Evolutionary conservation across 495 filamentous ascomycete species (phyloP).

Genomic region (Penicillium ochrochloron): DNA sequence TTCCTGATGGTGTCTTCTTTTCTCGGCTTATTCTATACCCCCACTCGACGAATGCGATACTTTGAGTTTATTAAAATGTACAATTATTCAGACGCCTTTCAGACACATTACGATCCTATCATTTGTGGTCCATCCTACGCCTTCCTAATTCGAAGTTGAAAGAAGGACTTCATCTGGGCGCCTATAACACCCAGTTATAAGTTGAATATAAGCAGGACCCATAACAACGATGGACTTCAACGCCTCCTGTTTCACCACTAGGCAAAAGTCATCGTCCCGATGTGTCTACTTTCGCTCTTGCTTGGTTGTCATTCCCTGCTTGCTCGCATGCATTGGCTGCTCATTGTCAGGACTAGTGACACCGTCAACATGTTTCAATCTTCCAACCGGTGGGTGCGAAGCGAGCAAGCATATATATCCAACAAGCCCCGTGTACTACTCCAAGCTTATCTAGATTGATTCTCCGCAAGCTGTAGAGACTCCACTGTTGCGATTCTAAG

Average conservation of each 20-base stretch:
- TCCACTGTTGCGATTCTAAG: too few relatives aligned
- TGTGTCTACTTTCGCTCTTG: background rate
- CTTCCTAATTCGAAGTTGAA: background rate
- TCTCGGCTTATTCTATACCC: constrained; percentile 13
- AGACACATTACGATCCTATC: background rate
- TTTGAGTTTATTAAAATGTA: background rate
- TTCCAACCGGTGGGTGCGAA: too few relatives aligned
- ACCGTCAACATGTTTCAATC: too few relatives aligned
- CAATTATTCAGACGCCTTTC: background rate
- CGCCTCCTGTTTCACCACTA: background rate
- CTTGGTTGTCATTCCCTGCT: background rate
- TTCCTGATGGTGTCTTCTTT: constrained; percentile 5
- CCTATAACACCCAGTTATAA: too few relatives aligned
- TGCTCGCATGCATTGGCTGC: background rate
- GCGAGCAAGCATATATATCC: too few relatives aligned
- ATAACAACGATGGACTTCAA: background rate
- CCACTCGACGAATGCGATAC: constrained; percentile 9
- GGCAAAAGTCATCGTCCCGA: background rate
- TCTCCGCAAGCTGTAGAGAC: too few relatives aligned
- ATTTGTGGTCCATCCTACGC: background rate
- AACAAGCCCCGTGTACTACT: too few relatives aligned
- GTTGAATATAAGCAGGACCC: too few relatives aligned
- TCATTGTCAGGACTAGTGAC: background rate
- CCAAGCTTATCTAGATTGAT: too few relatives aligned
- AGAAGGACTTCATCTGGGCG: background rate